Base-by-base conservation (phyloP, 1,284 basidiomycete genomes). In the Tilletiaria anomala region DNA sequence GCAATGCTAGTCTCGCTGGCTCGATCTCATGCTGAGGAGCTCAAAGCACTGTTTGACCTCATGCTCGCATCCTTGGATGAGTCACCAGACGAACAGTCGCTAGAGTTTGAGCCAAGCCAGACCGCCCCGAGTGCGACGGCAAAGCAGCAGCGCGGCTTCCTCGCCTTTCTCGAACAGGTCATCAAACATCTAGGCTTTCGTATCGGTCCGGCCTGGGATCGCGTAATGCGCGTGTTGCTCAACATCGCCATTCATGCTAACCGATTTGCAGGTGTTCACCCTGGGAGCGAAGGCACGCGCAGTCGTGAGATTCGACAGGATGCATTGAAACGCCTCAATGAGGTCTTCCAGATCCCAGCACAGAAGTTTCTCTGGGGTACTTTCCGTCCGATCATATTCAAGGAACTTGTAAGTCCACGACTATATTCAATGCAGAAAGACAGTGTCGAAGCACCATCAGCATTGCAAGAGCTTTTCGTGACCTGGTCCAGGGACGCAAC, bases 381-480 rank as follows among this genome's bases (percentile, higher is more conserved):
- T 0, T 93, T 79, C 68, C 72, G 94, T 51, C 67, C 71, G 1
- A 69, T 73, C 8, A 74, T 80, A 10, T 93, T 87, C 69, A 52
- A 72, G 2, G 70, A 75, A 0, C 76, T 87, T 67, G 82, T 97
- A 56, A 79, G 80, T 0, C 88, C 89, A 0, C 81, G 89, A 15
- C 71, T 97, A 19, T 70, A 76, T 0, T 69, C 72, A 4, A 73
- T 97, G 17, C 78, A 83, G 43, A 72, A 72, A 36, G 91, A 97
- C 68, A 94, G 89, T 58, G 85, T 83, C 0, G 91, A 97, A 68
- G 76, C 84, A 0, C 87, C 89, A 0, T 91, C 88, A 0, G 80
- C 86, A 0, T 72, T 94, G 20, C 72, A 97, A 32, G 85, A 93
- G 24, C 73, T 97, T 1, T 82, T 96, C 66, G 75, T 79, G 46